Conservation (phyloP, 2,329 filamentous ascomycete species). For the Diaporthe amygdali region DNA sequence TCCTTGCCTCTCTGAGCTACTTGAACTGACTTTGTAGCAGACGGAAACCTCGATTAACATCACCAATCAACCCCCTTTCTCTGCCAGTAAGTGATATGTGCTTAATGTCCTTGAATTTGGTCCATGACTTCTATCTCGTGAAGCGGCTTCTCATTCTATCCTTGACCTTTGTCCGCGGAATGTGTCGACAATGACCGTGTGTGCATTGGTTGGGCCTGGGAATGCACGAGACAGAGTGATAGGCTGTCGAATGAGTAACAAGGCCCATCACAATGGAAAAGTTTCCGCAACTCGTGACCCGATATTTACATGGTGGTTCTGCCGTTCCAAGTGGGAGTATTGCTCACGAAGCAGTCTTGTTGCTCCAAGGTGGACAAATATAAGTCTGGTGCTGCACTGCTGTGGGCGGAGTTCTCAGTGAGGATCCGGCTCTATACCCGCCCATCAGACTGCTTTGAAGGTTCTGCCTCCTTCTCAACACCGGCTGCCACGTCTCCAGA, state of each 20-base stretch:
- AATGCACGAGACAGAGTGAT: neutral
- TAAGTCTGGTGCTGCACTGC: neutral
- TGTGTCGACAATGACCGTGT: too few relatives aligned
- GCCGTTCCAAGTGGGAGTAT: neutral
- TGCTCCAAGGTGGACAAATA: neutral
- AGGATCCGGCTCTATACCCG: neutral
- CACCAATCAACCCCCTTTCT: neutral
- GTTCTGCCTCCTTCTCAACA: neutral
- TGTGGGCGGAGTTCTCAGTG: neutral
- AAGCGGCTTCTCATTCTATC: neutral
- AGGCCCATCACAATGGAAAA: neutral
- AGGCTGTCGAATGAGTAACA: neutral
- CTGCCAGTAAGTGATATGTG: neutral
- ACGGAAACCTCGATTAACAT: neutral
- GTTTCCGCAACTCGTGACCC: neutral
- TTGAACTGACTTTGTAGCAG: neutral
- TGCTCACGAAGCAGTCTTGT: neutral
- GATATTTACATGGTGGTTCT: neutral
- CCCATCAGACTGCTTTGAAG: neutral
- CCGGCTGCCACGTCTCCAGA: neutral
- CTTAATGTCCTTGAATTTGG: neutral
- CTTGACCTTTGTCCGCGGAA: neutral
- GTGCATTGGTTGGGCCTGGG: neutral
- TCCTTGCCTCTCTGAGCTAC: too few relatives aligned
- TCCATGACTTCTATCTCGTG: neutral